A percentile compares a stretch with the other conserved stretches of the same genome.
phyloP scores from a whole-genome alignment of 2,329 filamentous ascomycete species.

The Fusarium oxysporum region DNA sequence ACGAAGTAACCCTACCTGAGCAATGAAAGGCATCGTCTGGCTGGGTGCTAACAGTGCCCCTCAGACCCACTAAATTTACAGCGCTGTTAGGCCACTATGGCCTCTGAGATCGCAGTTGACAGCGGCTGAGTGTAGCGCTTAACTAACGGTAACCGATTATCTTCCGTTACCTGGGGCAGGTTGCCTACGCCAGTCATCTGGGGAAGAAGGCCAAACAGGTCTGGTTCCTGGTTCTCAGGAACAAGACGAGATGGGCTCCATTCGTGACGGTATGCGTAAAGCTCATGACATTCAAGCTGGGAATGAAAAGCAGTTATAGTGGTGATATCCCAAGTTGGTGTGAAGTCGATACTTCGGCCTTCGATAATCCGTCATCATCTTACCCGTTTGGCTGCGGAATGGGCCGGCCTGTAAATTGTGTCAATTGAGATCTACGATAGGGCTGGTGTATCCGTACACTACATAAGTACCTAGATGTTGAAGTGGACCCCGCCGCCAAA shows the following conservation, averaged over 20 bases:
- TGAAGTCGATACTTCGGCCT: too few relatives aligned
- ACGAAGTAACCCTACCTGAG: neutral
- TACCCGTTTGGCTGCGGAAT: too few relatives aligned
- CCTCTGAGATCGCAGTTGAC: neutral
- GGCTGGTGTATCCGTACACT: neutral
- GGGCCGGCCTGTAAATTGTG: neutral
- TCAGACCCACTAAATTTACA: neutral
- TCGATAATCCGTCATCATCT: too few relatives aligned
- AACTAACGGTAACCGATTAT: neutral
- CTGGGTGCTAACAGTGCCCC: neutral
- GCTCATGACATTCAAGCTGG: too few relatives aligned
- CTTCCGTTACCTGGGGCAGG: too few relatives aligned
- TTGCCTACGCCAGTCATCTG: too few relatives aligned
- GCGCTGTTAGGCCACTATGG: neutral
- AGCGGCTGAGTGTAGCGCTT: neutral
- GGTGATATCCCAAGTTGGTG: too few relatives aligned
- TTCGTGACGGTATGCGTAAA: neutral
- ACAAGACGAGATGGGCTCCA: too few relatives aligned
- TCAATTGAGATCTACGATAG: neutral
- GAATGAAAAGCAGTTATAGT: too few relatives aligned
- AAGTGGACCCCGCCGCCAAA: neutral
- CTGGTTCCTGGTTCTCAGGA: neutral
- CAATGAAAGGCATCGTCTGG: neutral
- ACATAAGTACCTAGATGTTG: too few relatives aligned
- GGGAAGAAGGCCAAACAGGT: too few relatives aligned